Conservation (phyloP, 2,329 filamentous ascomycete species). For the Colletotrichum nymphaeae region DNA sequence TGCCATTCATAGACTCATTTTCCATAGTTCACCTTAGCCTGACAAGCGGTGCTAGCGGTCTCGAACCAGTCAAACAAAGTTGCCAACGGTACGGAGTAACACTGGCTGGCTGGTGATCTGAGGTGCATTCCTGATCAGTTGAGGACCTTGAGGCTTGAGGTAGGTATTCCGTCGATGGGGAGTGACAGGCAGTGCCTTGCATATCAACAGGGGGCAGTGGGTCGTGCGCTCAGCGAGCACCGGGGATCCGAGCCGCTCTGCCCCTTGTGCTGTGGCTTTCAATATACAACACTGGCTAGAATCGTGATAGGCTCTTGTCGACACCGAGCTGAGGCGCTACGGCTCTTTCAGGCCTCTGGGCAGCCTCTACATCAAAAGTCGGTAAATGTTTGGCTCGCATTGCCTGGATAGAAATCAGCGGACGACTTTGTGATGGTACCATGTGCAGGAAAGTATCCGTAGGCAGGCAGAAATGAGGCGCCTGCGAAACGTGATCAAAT, state of each 20-base stretch:
- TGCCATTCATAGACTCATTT: background rate
- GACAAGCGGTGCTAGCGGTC: background rate
- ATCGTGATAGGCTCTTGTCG: background rate
- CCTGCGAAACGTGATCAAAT: background rate
- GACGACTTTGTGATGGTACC: background rate
- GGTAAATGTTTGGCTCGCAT: background rate
- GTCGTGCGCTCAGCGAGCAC: background rate
- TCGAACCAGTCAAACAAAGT: background rate
- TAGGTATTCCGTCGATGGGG: background rate
- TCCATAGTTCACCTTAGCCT: background rate
- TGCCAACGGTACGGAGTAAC: background rate
- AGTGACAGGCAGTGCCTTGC: constrained; percentile 19
- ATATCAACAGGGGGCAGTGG: constrained; percentile 17
- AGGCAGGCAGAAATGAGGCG: constrained; percentile 2
- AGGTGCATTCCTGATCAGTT: constrained; percentile 1
- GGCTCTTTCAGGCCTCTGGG: background rate
- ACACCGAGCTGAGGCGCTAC: background rate
- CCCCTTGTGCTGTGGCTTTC: background rate
- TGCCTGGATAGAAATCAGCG: background rate
- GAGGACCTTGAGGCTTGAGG: constrained; percentile 5
- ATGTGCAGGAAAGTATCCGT: background rate
- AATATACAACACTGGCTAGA: background rate
- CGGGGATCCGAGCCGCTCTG: constrained; percentile 13
- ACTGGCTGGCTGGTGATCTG: background rate
- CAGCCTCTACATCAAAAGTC: background rate